Evolutionary conservation across 108 stramenopile species (phyloP).

Genomic region (Pseudonitzschia delicatissima): DNA sequence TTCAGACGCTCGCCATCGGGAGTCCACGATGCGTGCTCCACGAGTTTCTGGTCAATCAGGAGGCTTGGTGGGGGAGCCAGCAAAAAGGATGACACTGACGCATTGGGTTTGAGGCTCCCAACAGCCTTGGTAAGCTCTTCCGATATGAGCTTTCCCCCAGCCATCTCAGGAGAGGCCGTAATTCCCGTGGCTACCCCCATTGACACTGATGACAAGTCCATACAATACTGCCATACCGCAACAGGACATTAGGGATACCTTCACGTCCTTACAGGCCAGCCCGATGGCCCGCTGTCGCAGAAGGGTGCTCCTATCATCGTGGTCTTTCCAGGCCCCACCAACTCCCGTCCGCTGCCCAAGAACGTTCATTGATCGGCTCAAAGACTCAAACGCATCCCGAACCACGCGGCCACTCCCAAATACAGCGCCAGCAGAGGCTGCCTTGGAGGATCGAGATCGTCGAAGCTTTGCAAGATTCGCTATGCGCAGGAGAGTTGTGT

Average conservation of each 20-base stretch:
- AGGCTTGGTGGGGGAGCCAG: slow-evolving; percentile 62
- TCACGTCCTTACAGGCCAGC: slow-evolving; percentile 66
- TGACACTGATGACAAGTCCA: slow-evolving; percentile 68
- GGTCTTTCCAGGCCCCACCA: slow-evolving; percentile 79
- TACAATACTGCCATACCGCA: slow-evolving; percentile 78
- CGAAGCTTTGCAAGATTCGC: slow-evolving; percentile 43
- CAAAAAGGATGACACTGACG: slow-evolving; percentile 28
- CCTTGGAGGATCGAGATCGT: slow-evolving; percentile 3
- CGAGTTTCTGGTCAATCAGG: slow-evolving; percentile 57
- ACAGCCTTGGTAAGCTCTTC: background rate
- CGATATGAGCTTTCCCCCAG: slow-evolving; percentile 28
- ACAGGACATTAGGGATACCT: slow-evolving; percentile 62
- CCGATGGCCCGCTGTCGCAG: slow-evolving; percentile 73
- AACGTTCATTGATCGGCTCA: slow-evolving; percentile 81
- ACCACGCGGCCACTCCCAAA: slow-evolving; percentile 63
- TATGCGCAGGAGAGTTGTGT: slow-evolving; percentile 57
- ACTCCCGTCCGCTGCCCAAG: slow-evolving; percentile 80
- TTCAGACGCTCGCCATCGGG: slow-evolving; percentile 59
- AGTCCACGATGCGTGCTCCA: slow-evolving; percentile 51
- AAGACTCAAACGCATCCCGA: slow-evolving; percentile 74
- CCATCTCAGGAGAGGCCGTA: slow-evolving; percentile 64
- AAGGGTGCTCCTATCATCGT: slow-evolving; percentile 51
- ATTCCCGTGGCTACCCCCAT: slow-evolving; percentile 64
- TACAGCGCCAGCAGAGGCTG: slow-evolving; percentile 19
- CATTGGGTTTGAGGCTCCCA: background rate